These are phyloP conservation scores for Drosera capensis DNA, from an alignment of 148 eudicot genomes.

Conservation along the genomic window DNA sequence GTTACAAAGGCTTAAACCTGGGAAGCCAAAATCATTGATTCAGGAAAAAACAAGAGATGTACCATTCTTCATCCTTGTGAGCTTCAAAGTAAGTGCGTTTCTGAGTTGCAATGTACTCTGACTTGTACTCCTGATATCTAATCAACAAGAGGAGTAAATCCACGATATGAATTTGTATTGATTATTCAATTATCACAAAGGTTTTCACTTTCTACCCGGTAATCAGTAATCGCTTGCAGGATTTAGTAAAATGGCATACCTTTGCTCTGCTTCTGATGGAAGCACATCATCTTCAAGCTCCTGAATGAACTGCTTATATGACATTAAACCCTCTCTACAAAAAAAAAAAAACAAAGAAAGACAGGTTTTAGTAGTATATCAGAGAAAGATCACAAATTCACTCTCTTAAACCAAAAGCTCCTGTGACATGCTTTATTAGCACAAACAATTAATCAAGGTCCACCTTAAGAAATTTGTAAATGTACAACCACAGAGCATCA, in stretches of 20 bases:
- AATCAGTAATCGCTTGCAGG: not conserved
- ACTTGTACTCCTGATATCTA: conserved; percentile 89
- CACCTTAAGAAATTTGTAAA: no score
- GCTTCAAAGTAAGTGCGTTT: conserved; percentile 84
- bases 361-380: no score
- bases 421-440: no score
- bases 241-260: not conserved
- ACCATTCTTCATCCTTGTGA: conserved; percentile 97
- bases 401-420: no score
- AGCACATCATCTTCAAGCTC: conserved; percentile 98
- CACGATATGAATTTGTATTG: not conserved
- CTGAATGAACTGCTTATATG: conserved; percentile 98
- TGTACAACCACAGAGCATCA: no score
- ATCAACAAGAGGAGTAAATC: conserved; percentile 1
- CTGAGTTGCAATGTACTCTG: conserved; percentile 86
- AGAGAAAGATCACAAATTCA: no score
- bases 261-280: conserved; percentile 12
- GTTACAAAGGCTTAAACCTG: conserved; percentile 5
- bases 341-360: not conserved
- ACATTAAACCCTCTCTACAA: conserved; percentile 88
- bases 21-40: not conserved
- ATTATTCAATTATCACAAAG: no score
- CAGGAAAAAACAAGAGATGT: conserved; percentile 3
- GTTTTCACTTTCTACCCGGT: no score
- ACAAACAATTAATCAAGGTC: no score